These are phyloP conservation scores for Colletotrichum neosansevieriae DNA, from an alignment of 2,329 filamentous ascomycete species.

Conservation along the genomic window DNA sequence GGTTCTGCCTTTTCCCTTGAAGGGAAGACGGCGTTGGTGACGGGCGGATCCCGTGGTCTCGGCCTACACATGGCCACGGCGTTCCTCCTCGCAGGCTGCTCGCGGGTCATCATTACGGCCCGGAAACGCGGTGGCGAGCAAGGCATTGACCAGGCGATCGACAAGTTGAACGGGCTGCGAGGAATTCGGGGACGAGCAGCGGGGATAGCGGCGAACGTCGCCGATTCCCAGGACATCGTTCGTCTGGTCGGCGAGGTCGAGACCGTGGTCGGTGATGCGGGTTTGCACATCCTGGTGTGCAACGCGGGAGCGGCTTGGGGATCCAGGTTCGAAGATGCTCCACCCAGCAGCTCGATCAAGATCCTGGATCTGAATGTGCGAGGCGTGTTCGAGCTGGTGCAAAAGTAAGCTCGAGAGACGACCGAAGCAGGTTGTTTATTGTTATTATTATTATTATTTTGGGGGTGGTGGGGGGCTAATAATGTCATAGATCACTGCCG, in stretches of 20 bases:
- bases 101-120: constrained; percentile 79
- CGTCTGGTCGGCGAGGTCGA: constrained; percentile 68
- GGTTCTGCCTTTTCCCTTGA: constrained; percentile 48
- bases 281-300: constrained; percentile 75
- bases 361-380: constrained; percentile 79
- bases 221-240: constrained; percentile 71
- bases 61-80: constrained; percentile 74
- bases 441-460: no score
- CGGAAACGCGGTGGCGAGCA: constrained; percentile 73
- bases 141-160: constrained; percentile 69
- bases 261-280: constrained; percentile 66
- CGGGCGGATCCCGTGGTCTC: constrained; percentile 62
- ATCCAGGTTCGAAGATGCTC: constrained; percentile 71
- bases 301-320: constrained; percentile 82
- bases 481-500: constrained; percentile 42
- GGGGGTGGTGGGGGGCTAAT: no score
- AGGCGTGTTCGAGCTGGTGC: constrained; percentile 76
- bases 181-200: constrained; percentile 69
- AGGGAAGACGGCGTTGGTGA: constrained; percentile 60
- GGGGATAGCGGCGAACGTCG: constrained; percentile 74
- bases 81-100: constrained; percentile 76
- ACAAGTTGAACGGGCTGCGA: constrained; percentile 73
- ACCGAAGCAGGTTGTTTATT: not conserved
- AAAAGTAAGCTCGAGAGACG: constrained; percentile 58
- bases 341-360: constrained; percentile 71